Evolutionary conservation across 1,284 basidiomycete species (phyloP).

Genomic region (Tilletiaria anomala): DNA sequence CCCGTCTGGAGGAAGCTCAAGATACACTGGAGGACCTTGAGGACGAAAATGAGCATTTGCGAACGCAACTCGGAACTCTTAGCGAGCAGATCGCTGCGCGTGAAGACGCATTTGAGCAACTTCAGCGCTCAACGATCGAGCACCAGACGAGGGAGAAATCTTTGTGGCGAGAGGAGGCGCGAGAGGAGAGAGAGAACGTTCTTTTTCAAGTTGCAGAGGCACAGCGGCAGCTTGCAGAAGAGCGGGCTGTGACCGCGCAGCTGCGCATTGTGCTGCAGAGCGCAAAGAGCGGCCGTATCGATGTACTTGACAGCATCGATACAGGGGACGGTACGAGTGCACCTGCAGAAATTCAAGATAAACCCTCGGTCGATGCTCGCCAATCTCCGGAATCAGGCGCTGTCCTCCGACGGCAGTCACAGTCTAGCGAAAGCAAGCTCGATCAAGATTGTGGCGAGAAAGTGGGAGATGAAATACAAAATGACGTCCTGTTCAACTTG

Average conservation of each 20-base stretch:
- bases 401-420: too few relatives aligned
- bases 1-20: constrained; percentile 3
- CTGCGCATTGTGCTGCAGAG: constrained; percentile 3
- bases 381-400: neutral
- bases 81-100: constrained; percentile 10
- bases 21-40: constrained; percentile 14
- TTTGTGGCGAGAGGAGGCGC: constrained; percentile 5
- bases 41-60: constrained; percentile 13
- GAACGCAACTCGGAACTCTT: constrained; percentile 8
- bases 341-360: neutral
- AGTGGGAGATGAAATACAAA: neutral
- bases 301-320: neutral
- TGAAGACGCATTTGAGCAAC: constrained; percentile 8
- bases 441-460: too few relatives aligned
- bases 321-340: neutral
- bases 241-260: constrained; percentile 6
- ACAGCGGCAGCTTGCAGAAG: constrained; percentile 3
- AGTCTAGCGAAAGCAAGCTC: too few relatives aligned
- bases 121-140: constrained; percentile 2
- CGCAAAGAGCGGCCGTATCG: neutral
- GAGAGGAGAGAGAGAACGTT: constrained; percentile 3
- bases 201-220: neutral
- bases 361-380: neutral
- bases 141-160: constrained; percentile 2
- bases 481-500: neutral